Percentiles rank a stretch among this genome's conserved stretches.
Conservation (phyloP, 495 filamentous ascomycete species). For the Talaromyces proteolyticus region DNA sequence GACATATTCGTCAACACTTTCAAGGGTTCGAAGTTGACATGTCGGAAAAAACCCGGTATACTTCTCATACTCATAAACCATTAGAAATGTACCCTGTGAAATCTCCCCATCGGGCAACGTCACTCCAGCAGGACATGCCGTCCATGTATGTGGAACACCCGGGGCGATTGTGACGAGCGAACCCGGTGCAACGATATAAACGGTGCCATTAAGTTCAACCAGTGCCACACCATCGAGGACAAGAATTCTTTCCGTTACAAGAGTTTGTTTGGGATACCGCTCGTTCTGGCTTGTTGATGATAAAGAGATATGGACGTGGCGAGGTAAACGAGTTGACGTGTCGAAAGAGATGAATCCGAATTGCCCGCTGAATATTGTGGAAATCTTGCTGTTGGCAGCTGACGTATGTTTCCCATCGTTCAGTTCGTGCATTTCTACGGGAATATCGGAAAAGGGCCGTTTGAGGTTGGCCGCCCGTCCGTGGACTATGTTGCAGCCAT, state of each 20-base stretch:
- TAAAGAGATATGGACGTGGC: neutral
- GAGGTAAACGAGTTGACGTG: neutral
- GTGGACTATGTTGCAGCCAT: neutral
- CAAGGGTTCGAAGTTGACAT: neutral
- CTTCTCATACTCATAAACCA: neutral
- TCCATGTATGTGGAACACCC: slow-evolving; percentile 1
- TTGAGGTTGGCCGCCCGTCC: neutral
- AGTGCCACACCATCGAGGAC: neutral
- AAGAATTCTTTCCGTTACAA: neutral
- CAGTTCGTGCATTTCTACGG: no score
- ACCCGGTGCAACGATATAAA: neutral
- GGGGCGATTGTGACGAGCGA: neutral
- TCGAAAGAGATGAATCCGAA: neutral
- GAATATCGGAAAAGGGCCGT: neutral
- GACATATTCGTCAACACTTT: neutral
- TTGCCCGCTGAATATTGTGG: neutral
- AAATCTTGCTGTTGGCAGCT: neutral
- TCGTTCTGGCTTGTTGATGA: neutral
- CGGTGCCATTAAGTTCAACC: neutral
- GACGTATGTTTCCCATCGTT: neutral
- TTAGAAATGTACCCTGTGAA: neutral
- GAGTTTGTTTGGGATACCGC: neutral
- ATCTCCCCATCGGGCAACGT: no score
- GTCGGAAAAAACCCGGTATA: neutral
- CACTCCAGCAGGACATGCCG: neutral